Evolutionary conservation across 164 flowering plant species (phyloP), one percentile per base, ranked within the genome.

Genomic region (Kalanchoe fedtschenkoi): DNA sequence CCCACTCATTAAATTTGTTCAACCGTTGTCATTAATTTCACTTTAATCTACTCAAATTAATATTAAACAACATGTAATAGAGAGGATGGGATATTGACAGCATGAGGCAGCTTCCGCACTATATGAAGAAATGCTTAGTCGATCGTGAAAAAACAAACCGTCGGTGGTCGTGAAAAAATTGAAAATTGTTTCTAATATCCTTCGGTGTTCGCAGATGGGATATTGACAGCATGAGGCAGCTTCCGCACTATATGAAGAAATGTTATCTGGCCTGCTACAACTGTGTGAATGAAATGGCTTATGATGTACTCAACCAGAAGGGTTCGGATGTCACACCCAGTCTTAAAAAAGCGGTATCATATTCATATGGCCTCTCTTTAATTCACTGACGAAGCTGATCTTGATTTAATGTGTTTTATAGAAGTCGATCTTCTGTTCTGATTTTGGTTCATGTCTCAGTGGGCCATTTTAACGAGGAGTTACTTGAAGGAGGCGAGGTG

Each of bases 31-130:
- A n/a, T n/a, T n/a, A n/a, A n/a, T n/a, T n/a, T n/a, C n/a, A n/a
- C n/a, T n/a, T n/a, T n/a, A n/a, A n/a, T n/a, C n/a, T n/a, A n/a
- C n/a, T n/a, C n/a, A n/a, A n/a, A n/a, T n/a, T n/a, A n/a, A n/a
- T n/a, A n/a, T n/a, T n/a, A n/a, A n/a, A n/a, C n/a, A n/a, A n/a
- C n/a, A n/a, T n/a, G n/a, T n/a, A n/a, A n/a, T n/a, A n/a, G n/a
- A n/a, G n/a, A n/a, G n/a, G 81, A 26, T 78, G 81, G 79, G 79
- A 73, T 62, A 22, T 69, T 2, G 63, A 43, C 6, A 55, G 6
- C 2, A 60, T 75, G 17, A 63, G 71, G 0, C 24, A 54, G 0
- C 72, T 78, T 24, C 79, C 76, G n/a, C 51, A 60, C 0, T 61
- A 74, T 7, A 65, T 76, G 68, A 65, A 55, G 44, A 29, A 57